Percentiles rank a stretch among this genome's conserved stretches.
Evolutionary conservation across 1,139 yeast species (phyloP).

Genomic region (Pichia sp.): DNA sequence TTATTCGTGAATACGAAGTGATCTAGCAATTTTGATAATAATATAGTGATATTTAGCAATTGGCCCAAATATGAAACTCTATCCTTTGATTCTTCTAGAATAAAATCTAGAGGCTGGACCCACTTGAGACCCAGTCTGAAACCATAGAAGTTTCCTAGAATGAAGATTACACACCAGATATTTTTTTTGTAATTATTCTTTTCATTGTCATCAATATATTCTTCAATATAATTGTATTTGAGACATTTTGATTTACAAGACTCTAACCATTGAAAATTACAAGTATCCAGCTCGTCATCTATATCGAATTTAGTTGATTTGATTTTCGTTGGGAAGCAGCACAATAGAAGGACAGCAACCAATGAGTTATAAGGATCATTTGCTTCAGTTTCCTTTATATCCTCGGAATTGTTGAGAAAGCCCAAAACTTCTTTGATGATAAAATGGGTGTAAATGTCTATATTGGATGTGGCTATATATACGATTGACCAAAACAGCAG

Average conservation of each 20-base stretch:
- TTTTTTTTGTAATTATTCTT: conserved; percentile 17
- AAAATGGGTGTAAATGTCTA: conserved; percentile 19
- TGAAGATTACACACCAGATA: conserved; percentile 25
- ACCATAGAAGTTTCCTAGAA: conserved; percentile 27
- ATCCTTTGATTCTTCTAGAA: conserved; percentile 18
- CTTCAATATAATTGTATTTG: conserved; percentile 21
- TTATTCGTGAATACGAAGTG: conserved; percentile 22
- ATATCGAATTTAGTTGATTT: conserved; percentile 11
- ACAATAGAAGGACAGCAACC: conserved; percentile 24
- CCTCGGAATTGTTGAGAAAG: background rate
- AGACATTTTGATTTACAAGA: conserved; percentile 22
- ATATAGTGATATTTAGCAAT: conserved; percentile 19
- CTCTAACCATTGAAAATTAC: conserved; percentile 24
- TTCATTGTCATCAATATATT: conserved; percentile 18
- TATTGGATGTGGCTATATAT: conserved; percentile 21
- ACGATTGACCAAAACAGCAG: conserved; percentile 31
- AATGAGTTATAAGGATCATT: conserved; percentile 14
- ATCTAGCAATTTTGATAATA: conserved; percentile 22
- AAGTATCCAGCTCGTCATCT: conserved; percentile 20
- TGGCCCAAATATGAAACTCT: conserved; percentile 20
- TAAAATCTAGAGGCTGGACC: conserved; percentile 21
- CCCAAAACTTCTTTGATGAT: conserved; percentile 13
- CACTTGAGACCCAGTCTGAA: conserved; percentile 28
- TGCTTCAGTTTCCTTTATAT: conserved; percentile 1
- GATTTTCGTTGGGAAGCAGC: conserved; percentile 26